Evolutionary conservation across 257 asterid genomes (phyloP).

Genomic region (Primulina tabacum): DNA sequence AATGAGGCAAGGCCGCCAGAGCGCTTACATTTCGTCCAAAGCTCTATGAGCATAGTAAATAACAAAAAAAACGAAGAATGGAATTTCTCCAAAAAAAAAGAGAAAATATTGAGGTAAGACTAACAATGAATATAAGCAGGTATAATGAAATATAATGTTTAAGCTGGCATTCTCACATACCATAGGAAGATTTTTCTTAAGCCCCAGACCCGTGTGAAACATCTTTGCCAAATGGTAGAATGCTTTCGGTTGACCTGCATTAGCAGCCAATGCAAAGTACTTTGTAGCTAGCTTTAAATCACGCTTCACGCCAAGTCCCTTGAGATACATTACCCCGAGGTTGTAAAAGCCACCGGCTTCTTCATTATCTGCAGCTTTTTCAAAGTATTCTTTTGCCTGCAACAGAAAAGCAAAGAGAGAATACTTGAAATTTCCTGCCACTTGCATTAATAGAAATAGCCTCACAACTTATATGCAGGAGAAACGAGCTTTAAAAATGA

Average conservation of each 20-base stretch:
- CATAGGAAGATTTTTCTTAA: conserved; percentile 80
- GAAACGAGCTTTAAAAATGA: conserved; percentile 1
- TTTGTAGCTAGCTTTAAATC: conserved; percentile 70
- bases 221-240: conserved; percentile 94
- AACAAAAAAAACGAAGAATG: conserved; percentile 10
- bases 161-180: conserved; percentile 33
- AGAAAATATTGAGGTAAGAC: background rate
- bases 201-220: conserved; percentile 94
- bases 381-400: conserved; percentile 93
- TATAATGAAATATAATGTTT: background rate
- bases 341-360: conserved; percentile 94
- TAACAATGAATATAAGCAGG: background rate
- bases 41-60: background rate
- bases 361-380: conserved; percentile 87
- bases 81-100: background rate
- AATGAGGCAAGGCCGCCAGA: background rate
- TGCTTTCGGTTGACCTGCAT: conserved; percentile 94
- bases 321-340: conserved; percentile 88
- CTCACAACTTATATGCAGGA: background rate
- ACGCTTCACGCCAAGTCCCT: conserved; percentile 89
- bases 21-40: background rate
- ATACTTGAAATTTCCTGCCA: conserved; percentile 3
- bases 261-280: conserved; percentile 66
- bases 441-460: background rate
- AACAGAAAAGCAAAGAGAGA: conserved; percentile 16